phyloP scores from a whole-genome alignment of 139 green algal species.

The Coccomyxa sp. region DNA sequence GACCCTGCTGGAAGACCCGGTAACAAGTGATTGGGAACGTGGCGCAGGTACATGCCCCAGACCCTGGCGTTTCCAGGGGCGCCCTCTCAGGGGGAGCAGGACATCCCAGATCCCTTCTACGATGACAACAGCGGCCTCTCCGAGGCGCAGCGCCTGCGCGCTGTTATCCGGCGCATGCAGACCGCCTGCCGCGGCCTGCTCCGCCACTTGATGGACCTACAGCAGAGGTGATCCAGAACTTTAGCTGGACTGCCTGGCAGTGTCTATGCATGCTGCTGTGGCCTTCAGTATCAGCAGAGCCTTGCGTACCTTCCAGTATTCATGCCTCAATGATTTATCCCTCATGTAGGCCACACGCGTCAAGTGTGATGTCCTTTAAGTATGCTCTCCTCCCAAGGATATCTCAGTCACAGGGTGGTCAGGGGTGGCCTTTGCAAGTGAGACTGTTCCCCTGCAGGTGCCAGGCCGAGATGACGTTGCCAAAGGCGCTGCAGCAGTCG shows the following conservation, averaged over 20 bases:
- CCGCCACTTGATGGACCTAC: slow-evolving; percentile 27
- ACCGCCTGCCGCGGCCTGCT: slow-evolving; percentile 24
- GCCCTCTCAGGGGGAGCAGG: background rate
- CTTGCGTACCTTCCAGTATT: no score
- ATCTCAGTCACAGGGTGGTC: no score
- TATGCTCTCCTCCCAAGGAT: no score
- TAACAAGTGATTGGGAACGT: no score
- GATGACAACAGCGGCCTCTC: background rate
- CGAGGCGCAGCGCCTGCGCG: slow-evolving; percentile 14
- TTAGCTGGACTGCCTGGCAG: no score
- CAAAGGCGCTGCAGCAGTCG: slow-evolving; percentile 25
- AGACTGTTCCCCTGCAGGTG: background rate
- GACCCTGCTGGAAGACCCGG: no score
- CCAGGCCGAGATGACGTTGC: slow-evolving; percentile 12
- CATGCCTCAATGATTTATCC: no score
- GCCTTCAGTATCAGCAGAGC: no score
- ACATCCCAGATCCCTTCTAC: slow-evolving; percentile 45
- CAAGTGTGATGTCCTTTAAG: no score
- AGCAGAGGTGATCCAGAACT: slow-evolving; percentile 16
- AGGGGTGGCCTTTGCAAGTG: no score
- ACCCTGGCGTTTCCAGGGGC: background rate
- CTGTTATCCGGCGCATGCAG: slow-evolving; percentile 11
- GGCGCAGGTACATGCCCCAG: background rate
- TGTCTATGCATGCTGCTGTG: no score
- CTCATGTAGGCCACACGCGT: no score